phyloP scores from a whole-genome alignment of 345 rosid species.

The Hirschfeldia incana region DNA sequence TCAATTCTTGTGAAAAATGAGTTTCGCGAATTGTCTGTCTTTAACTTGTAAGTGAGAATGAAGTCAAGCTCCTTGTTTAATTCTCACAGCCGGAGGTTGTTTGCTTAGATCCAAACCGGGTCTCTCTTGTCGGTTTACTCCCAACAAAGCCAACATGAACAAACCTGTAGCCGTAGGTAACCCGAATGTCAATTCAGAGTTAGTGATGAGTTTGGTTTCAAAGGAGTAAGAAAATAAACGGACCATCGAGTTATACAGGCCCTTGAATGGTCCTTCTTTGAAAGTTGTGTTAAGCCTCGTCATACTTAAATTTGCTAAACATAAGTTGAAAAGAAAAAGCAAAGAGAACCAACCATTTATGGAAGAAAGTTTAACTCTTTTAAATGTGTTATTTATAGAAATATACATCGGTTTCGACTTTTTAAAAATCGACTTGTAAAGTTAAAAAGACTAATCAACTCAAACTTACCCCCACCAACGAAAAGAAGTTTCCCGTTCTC shows the following conservation, averaged over 20 bases:
- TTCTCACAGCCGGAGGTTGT: constrained; percentile 94
- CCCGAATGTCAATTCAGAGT: neutral
- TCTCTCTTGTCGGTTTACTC: constrained; percentile 91
- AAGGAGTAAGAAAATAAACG: neutral
- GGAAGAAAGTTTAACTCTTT: constrained; percentile 40
- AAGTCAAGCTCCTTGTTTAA: constrained; percentile 90
- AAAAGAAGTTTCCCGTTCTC: constrained; percentile 70
- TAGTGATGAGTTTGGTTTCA: neutral
- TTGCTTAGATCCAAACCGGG: constrained; percentile 90
- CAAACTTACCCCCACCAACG: constrained; percentile 62
- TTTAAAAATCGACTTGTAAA: neutral
- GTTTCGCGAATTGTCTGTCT: constrained; percentile 37
- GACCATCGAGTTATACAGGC: constrained; percentile 75
- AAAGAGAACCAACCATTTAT: constrained; percentile 3
- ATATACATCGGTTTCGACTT: neutral
- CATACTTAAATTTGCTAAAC: constrained; percentile 97
- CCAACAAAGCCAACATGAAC: constrained; percentile 88
- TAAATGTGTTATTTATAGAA: constrained; percentile 55
- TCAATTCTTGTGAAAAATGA: neutral
- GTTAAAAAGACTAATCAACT: neutral
- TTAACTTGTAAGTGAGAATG: constrained; percentile 84
- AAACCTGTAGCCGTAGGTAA: constrained; percentile 49
- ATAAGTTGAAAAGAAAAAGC: constrained; percentile 61
- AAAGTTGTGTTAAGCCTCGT: constrained; percentile 87
- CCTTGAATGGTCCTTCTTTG: constrained; percentile 76